phyloP scores from a whole-genome alignment of 2,329 filamentous ascomycete species.

The Trichoderma simmonsii region DNA sequence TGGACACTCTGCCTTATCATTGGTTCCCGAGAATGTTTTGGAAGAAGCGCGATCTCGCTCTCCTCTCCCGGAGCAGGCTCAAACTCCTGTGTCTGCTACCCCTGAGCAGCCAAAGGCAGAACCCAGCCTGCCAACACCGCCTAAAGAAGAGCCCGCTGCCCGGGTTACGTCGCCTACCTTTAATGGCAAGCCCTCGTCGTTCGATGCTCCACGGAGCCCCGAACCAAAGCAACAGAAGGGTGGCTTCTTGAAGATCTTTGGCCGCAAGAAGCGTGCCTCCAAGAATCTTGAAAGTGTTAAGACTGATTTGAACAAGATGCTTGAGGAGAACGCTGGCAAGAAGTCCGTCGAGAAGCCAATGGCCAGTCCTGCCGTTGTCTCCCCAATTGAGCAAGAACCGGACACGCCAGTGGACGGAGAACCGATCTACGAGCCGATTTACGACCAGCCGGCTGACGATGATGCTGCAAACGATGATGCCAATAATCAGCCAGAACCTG shows the following conservation, averaged over 20 bases:
- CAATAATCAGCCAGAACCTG: conserved; percentile 56
- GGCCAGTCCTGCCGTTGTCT: conserved; percentile 26
- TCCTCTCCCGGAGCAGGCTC: conserved; percentile 1
- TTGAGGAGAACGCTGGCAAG: conserved; percentile 35
- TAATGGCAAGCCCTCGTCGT: conserved; percentile 20
- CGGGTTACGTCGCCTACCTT: conserved; percentile 4
- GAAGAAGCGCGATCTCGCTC: conserved; percentile 10
- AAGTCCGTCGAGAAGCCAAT: conserved; percentile 19
- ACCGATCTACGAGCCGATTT: conserved; percentile 22
- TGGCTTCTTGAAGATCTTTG: conserved; percentile 64
- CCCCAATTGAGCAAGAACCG: not conserved
- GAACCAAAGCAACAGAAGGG: conserved; percentile 47
- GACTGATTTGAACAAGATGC: conserved; percentile 50
- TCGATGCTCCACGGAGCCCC: conserved; percentile 12
- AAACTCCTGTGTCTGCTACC: not conserved
- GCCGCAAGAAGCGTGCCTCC: conserved; percentile 58
- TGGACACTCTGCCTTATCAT: conserved; percentile 27
- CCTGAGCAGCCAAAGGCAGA: conserved; percentile 3
- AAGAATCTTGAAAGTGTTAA: conserved; percentile 55
- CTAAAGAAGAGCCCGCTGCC: conserved; percentile 21
- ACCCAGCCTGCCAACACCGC: conserved; percentile 24
- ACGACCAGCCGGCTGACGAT: conserved; percentile 17
- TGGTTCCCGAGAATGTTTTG: conserved; percentile 7
- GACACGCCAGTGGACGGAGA: not conserved
- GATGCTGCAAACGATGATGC: conserved; percentile 59